These are phyloP conservation scores for Lathyrus oleraceus DNA, from an alignment of 306 rosid species.

Conservation along the genomic window DNA sequence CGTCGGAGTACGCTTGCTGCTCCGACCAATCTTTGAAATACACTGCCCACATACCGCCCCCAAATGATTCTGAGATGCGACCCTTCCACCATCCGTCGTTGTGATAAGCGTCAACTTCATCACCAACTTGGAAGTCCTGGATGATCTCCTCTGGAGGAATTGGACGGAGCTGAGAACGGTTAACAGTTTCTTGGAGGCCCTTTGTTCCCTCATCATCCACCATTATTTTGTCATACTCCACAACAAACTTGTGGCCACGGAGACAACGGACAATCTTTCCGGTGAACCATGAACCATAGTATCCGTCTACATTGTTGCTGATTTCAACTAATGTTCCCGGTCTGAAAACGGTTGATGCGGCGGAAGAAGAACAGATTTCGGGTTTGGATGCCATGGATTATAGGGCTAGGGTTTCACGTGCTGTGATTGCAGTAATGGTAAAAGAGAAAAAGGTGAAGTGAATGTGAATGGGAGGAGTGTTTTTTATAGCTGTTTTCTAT, in stretches of 20 bases:
- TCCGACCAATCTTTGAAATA: slow-evolving; percentile 53
- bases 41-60: slow-evolving; percentile 39
- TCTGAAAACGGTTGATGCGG: slow-evolving; percentile 14
- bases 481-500: background rate
- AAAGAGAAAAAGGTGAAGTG: background rate
- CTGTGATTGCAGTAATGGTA: background rate
- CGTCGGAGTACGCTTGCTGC: slow-evolving; percentile 44
- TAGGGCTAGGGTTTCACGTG: slow-evolving; percentile 1
- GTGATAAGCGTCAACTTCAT: slow-evolving; percentile 54
- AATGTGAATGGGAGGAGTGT: background rate
- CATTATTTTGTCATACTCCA: slow-evolving; percentile 51
- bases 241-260: slow-evolving; percentile 19
- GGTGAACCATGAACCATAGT: slow-evolving; percentile 54
- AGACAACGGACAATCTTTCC: slow-evolving; percentile 41
- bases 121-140: slow-evolving; percentile 45
- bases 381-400: background rate
- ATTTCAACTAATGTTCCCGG: slow-evolving; percentile 48
- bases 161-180: slow-evolving; percentile 51
- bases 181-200: slow-evolving; percentile 36
- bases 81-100: slow-evolving; percentile 75
- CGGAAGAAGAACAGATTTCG: background rate
- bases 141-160: slow-evolving; percentile 33
- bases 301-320: slow-evolving; percentile 54
- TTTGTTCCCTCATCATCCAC: slow-evolving; percentile 29
- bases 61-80: slow-evolving; percentile 31